Evolutionary conservation across 2,329 filamentous ascomycete species (phyloP).

Genomic region (Mycosphaerella sp.): DNA sequence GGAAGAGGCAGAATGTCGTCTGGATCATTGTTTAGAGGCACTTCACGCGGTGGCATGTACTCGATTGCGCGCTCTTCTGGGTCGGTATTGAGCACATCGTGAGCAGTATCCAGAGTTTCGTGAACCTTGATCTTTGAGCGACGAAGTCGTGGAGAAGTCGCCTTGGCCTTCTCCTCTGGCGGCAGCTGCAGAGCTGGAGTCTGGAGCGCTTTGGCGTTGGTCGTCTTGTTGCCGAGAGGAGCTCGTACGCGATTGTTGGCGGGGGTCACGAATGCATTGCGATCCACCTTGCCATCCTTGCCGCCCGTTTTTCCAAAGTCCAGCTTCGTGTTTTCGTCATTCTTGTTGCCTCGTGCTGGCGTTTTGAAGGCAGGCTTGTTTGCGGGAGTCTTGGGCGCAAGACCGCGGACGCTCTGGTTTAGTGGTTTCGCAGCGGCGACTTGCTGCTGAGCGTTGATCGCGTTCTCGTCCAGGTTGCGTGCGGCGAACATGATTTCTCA

Average conservation of each 20-base stretch:
- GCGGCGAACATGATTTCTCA: constrained; percentile 65
- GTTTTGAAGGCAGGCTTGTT: constrained; percentile 67
- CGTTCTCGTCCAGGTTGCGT: constrained; percentile 76
- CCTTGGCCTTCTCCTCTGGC: constrained; percentile 42
- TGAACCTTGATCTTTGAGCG: constrained; percentile 56
- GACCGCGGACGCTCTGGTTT: constrained; percentile 57
- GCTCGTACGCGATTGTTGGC: constrained; percentile 71
- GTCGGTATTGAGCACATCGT: constrained; percentile 20
- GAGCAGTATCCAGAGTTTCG: constrained; percentile 39
- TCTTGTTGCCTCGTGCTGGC: constrained; percentile 59
- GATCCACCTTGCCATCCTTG: constrained; percentile 53
- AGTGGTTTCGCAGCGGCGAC: constrained; percentile 64
- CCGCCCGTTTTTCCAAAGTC: constrained; percentile 54
- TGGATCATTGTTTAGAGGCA: constrained; percentile 36
- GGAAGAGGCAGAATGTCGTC: constrained; percentile 30
- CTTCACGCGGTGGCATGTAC: constrained; percentile 73
- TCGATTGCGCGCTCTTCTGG: constrained; percentile 69
- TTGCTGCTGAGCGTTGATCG: constrained; percentile 68
- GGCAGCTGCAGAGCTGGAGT: constrained; percentile 54
- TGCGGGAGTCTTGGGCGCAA: constrained; percentile 72
- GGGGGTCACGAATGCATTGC: constrained; percentile 69
- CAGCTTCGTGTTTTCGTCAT: constrained; percentile 74
- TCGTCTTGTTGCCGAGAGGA: constrained; percentile 88
- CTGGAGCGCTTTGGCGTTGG: constrained; percentile 77
- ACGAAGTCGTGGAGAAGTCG: constrained; percentile 52